Base-by-base conservation (phyloP, 2,329 filamentous ascomycete genomes). In the Trichophyton mentagrophytes region DNA sequence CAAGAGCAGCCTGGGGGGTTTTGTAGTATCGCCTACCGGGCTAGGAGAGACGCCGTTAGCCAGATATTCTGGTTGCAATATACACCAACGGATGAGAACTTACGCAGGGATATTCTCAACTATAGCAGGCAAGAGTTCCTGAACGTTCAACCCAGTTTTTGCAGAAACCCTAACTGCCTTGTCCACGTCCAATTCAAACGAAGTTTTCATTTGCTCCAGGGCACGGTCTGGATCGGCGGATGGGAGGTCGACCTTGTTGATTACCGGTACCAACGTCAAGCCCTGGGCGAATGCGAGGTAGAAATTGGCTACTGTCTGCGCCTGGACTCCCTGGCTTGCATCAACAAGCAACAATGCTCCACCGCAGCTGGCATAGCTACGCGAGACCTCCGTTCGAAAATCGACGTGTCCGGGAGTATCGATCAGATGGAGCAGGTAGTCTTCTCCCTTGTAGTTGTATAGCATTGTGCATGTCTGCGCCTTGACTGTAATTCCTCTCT, bases 391-490 rank as follows among this genome's bases (percentile, higher is more conserved):
- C 56, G 93, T 93, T 61, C 93, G 84, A 74, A 99, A 99, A 76
- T 99, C 93, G 61, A 99, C 93, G 76, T 99, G 93, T 30, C 93
- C 93, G 0, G 93, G 93, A 0, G 93, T 99, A 73, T 99, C 93
- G 61, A 99, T 91, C 30, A 99, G 81, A 74, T 99, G 93, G 33
- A 99, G 80, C 61, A 99, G 81, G 72, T 97, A 97, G 73, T 99
- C 93, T 36, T 87, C 78, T 15, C 88, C 91, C 17, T 87, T 78
- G 76, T 96, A 80, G 30, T 87, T 90, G 78, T 96, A 96, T 59
- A 99, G 82, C 93, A 99, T 99, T 61, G 87, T 93, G 75, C 93
- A 97, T 61, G 93, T 97, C 78, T 99, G 93, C 60, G 93, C 93
- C 78, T 99, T 99, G 72, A 99, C 93, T 0, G 93, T 99, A 72